Percentiles rank a stretch among this genome's conserved stretches.
These are phyloP conservation scores for Penicillium lividum DNA, from an alignment of 495 filamentous ascomycete species.

Conservation along the genomic window DNA sequence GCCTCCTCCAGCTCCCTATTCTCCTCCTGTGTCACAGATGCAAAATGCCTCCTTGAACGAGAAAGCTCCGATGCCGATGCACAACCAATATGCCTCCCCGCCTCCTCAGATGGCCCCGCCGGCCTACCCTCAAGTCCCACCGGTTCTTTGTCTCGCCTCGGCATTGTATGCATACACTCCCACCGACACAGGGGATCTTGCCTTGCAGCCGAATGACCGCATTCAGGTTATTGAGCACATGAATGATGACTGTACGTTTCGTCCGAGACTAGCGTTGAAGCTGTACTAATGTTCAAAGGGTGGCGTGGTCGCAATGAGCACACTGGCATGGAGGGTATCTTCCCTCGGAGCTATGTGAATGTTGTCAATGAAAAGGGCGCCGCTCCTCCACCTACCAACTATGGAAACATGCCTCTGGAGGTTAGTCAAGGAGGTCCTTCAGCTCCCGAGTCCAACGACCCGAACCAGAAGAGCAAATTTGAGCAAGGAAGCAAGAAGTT, in stretches of 20 bases:
- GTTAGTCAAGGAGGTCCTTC: constrained; percentile 48
- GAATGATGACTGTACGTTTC: constrained; percentile 81
- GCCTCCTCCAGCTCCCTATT: constrained; percentile 40
- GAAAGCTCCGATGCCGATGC: constrained; percentile 52
- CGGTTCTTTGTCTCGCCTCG: constrained; percentile 67
- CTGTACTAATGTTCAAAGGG: constrained; percentile 33
- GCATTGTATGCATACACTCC: constrained; percentile 83
- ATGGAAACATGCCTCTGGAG: constrained; percentile 55
- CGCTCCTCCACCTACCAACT: constrained; percentile 39
- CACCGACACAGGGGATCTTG: constrained; percentile 75
- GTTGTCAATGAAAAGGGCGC: constrained; percentile 49
- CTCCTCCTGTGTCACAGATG: constrained; percentile 45
- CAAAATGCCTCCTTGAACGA: constrained; percentile 52
- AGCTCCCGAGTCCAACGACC: constrained; percentile 25
- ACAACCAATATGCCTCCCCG: constrained; percentile 47
- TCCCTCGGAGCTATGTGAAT: constrained; percentile 86
- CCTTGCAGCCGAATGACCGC: constrained; percentile 71
- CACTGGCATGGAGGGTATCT: constrained; percentile 83
- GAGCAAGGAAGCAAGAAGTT: constrained; percentile 58
- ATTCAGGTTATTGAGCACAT: constrained; percentile 84
- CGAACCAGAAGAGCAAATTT: constrained; percentile 47
- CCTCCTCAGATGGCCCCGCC: constrained; percentile 50
- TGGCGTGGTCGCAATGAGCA: constrained; percentile 85
- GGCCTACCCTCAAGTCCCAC: constrained; percentile 53
- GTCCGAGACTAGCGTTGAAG: neutral